Conservation (phyloP, 2,329 filamentous ascomycete genomes). For the Gliomastix tumulicola region DNA sequence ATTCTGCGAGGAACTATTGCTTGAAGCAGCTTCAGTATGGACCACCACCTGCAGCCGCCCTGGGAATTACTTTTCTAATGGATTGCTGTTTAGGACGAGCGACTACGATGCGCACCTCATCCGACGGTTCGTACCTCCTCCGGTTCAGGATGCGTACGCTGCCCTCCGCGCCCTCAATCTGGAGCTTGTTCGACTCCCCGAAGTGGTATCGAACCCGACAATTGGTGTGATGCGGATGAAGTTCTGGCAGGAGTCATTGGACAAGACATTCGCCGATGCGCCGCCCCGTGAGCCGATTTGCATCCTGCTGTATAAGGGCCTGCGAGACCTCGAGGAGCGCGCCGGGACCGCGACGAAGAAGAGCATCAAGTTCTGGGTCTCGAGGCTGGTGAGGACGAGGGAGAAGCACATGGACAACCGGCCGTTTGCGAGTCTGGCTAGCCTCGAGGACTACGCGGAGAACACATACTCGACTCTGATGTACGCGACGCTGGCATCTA, state of each 20-base stretch:
- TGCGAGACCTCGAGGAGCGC: slow-evolving; percentile 51
- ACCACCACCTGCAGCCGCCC: too few species aligned
- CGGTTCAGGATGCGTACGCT: slow-evolving; percentile 75
- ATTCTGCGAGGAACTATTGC: slow-evolving; percentile 47
- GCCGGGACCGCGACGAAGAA: slow-evolving; percentile 31
- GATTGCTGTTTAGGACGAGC: slow-evolving; percentile 53
- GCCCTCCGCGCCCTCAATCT: slow-evolving; percentile 90
- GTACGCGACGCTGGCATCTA: slow-evolving; percentile 75
- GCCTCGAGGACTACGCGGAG: slow-evolving; percentile 84
- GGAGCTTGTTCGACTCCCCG: slow-evolving; percentile 82
- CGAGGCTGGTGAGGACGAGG: slow-evolving; percentile 71
- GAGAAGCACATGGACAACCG: slow-evolving; percentile 79
- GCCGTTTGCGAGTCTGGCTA: slow-evolving; percentile 66
- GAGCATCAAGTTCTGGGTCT: slow-evolving; percentile 65
- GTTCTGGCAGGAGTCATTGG: slow-evolving; percentile 86
- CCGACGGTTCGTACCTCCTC: slow-evolving; percentile 72
- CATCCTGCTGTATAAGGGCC: slow-evolving; percentile 68
- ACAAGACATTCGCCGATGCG: slow-evolving; percentile 65
- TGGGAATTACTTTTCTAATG: too few species aligned
- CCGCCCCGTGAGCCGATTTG: slow-evolving; percentile 91
- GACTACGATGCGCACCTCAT: slow-evolving; percentile 86
- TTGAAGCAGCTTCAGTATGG: slow-evolving; percentile 43
- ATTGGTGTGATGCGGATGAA: slow-evolving; percentile 86
- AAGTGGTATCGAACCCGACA: slow-evolving; percentile 80
- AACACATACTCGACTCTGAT: slow-evolving; percentile 90